Conservation (phyloP, 202 grass and related monocot genomes). For the Cymbopogon flexuosus region DNA sequence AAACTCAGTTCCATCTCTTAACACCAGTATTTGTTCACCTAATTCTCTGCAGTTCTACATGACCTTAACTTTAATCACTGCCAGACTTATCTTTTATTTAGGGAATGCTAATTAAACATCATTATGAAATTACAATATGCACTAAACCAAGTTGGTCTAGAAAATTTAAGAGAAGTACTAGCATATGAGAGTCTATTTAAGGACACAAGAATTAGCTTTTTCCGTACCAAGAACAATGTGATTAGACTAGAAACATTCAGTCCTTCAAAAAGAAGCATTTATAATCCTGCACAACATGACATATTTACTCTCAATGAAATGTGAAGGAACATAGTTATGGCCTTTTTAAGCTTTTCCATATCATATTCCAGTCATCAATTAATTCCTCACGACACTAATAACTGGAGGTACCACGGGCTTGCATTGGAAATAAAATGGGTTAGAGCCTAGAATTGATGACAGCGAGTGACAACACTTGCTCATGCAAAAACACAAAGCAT, state of each 20-base stretch:
- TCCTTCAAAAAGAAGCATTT: not conserved
- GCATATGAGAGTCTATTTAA: not conserved
- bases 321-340: not conserved
- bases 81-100: not conserved
- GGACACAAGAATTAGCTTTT: not conserved
- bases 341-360: not conserved
- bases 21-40: not conserved
- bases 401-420: not conserved
- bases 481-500: slow-evolving; percentile 1
- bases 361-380: slow-evolving; percentile 7
- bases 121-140: not conserved
- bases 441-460: not conserved
- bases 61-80: not conserved
- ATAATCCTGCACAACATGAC: not conserved
- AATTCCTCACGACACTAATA: slow-evolving; percentile 14
- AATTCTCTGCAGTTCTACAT: not conserved
- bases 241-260: slow-evolving; percentile 7
- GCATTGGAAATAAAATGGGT: not conserved
- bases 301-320: not conserved
- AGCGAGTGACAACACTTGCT: not conserved
- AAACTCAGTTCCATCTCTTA: not conserved
- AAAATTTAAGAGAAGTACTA: not conserved
- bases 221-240: not conserved
- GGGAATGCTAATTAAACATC: not conserved
- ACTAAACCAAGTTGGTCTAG: not conserved